phyloP scores from a whole-genome alignment of 768 basidiomycete genomes.

The Lyophyllum semitale region DNA sequence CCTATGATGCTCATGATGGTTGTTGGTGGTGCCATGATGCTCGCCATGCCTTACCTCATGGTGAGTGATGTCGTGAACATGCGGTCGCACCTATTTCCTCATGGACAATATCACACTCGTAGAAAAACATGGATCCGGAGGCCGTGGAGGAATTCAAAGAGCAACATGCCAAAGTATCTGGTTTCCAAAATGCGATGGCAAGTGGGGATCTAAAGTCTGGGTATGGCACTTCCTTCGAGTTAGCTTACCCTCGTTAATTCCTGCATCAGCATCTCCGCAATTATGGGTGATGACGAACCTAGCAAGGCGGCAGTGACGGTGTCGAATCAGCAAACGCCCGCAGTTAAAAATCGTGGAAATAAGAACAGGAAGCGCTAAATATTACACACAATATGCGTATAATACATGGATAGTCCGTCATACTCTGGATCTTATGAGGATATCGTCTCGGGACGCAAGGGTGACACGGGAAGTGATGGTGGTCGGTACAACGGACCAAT shows the following conservation, averaged over 20 bases:
- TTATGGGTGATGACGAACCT: slow-evolving; percentile 30
- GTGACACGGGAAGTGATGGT: slow-evolving; percentile 10
- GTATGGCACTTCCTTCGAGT: slow-evolving; percentile 30
- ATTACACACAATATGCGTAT: not conserved
- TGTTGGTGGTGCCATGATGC: slow-evolving; percentile 62
- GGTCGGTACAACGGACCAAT: slow-evolving; percentile 5
- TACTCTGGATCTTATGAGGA: not conserved
- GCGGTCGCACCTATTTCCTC: not conserved
- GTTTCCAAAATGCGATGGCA: slow-evolving; percentile 55
- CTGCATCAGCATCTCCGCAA: slow-evolving; percentile 42
- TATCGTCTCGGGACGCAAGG: slow-evolving; percentile 1
- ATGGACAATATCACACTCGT: not conserved
- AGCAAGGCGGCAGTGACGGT: not conserved
- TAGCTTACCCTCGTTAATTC: not conserved
- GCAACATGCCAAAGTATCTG: slow-evolving; percentile 58
- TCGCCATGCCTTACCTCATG: slow-evolving; percentile 77
- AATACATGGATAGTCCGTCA: not conserved
- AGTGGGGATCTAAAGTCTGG: slow-evolving; percentile 61
- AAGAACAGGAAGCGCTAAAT: slow-evolving; percentile 38
- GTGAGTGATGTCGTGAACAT: slow-evolving; percentile 36
- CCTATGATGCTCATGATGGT: slow-evolving; percentile 87
- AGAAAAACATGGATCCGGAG: slow-evolving; percentile 82
- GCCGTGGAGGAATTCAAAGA: slow-evolving; percentile 63
- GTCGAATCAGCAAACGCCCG: not conserved
- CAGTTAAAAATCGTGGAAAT: slow-evolving; percentile 27